Conservation (phyloP, 176 grass and related monocot genomes). For the Triticum aestivum region IWGSC_CS_RefSeq_v2.1 NC_057800.1:197680249-197680748, state of each 20-base stretch:
- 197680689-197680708: constrained; percentile 83
- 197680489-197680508: constrained; percentile 95
- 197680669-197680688: constrained; percentile 85
- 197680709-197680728: constrained; percentile 82
- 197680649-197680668: constrained; percentile 87
- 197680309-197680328: constrained; percentile 90
- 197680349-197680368: constrained; percentile 84
- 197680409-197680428: constrained; percentile 76
- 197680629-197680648: constrained; percentile 85
- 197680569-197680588: constrained; percentile 89
- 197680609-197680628: constrained; percentile 60
- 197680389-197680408: constrained; percentile 93
- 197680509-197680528: constrained; percentile 91
- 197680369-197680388: constrained; percentile 91
- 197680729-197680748: constrained; percentile 96
- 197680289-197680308: constrained; percentile 72
- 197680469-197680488: constrained; percentile 77
- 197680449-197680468: constrained; percentile 89
- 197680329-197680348: constrained; percentile 88
- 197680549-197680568: constrained; percentile 83
- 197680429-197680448: constrained; percentile 74
- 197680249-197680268: constrained; percentile 46
- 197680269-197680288: constrained; percentile 50
- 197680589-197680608: constrained; percentile 60
- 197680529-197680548: constrained; percentile 91